Evolutionary conservation across 2,329 filamentous ascomycete genomes (phyloP).

Genomic region (Alternaria sp.): DNA sequence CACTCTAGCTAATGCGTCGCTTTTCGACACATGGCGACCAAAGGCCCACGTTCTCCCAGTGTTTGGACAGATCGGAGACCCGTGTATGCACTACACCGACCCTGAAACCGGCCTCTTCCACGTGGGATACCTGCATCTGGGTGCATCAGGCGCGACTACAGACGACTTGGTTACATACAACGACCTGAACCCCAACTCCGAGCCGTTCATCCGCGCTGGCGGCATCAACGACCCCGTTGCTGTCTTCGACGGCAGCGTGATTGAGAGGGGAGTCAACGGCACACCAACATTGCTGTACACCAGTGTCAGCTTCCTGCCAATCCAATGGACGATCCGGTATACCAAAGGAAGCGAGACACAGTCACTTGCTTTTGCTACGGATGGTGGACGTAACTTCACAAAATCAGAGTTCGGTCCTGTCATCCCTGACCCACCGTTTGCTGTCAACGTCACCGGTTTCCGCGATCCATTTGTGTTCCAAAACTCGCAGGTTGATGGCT

Average conservation of each 20-base stretch:
- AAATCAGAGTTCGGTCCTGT: constrained; percentile 48
- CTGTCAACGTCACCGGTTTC: constrained; percentile 52
- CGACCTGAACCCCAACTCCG: constrained; percentile 42
- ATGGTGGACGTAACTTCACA: constrained; percentile 51
- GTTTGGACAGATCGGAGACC: constrained; percentile 52
- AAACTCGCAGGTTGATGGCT: constrained; percentile 45
- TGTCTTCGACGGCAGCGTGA: constrained; percentile 56
- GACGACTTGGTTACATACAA: constrained; percentile 53
- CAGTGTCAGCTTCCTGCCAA: constrained; percentile 53
- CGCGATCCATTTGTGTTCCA: constrained; percentile 54
- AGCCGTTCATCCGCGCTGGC: constrained; percentile 41
- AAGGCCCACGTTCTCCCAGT: constrained; percentile 52
- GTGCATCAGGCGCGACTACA: constrained; percentile 39
- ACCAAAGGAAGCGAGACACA: constrained; percentile 56
- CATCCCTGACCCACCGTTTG: constrained; percentile 50
- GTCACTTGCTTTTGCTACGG: constrained; percentile 51
- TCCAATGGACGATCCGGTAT: constrained; percentile 56
- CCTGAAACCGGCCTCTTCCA: constrained; percentile 54
- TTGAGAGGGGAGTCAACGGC: constrained; percentile 53
- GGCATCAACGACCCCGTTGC: constrained; percentile 54
- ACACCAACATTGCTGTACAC: constrained; percentile 55
- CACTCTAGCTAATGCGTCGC: constrained; percentile 19
- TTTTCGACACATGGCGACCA: constrained; percentile 39
- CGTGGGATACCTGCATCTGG: constrained; percentile 53
- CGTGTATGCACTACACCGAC: constrained; percentile 56